These are phyloP conservation scores for Acer yangbiense DNA, from an alignment of 345 rosid genomes.

Conservation along the genomic window DNA sequence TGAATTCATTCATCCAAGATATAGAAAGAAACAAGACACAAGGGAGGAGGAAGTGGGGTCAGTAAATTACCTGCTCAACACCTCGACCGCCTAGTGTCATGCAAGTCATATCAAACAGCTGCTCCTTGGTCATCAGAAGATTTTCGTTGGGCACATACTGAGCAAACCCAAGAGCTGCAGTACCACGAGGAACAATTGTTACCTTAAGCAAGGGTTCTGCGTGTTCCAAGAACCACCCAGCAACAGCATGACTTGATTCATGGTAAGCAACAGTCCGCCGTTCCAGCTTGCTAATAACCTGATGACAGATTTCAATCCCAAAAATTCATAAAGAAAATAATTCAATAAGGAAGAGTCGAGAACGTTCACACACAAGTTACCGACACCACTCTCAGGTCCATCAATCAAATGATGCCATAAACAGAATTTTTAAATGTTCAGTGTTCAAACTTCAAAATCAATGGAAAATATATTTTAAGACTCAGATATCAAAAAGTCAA, in stretches of 20 bases:
- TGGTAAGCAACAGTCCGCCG: conserved; percentile 54
- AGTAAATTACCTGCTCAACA: conserved; percentile 49
- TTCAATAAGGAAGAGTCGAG: neutral
- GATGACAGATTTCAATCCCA: neutral
- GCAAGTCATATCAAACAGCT: conserved; percentile 60
- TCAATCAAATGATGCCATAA: neutral
- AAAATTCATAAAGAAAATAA: neutral
- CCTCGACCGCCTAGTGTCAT: conserved; percentile 64
- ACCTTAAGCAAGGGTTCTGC: conserved; percentile 64
- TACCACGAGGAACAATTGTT: conserved; percentile 60
- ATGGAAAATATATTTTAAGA: neutral
- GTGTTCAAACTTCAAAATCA: conserved; percentile 3
- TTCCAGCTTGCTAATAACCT: conserved; percentile 57
- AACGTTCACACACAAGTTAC: neutral
- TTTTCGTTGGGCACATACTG: conserved; percentile 61
- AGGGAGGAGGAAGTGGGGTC: neutral
- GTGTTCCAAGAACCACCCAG: conserved; percentile 62
- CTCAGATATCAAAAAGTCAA: conserved; percentile 4
- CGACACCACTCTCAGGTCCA: neutral
- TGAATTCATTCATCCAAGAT: neutral
- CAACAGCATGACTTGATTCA: conserved; percentile 66
- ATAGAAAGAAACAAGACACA: neutral
- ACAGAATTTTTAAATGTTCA: neutral
- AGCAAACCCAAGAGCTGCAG: conserved; percentile 57
- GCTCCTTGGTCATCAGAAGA: conserved; percentile 58